A percentile compares a stretch with the other conserved stretches of the same genome.
Evolutionary conservation across 169 alveolate species (phyloP).

Genomic region (Plasmodium relictum): DNA sequence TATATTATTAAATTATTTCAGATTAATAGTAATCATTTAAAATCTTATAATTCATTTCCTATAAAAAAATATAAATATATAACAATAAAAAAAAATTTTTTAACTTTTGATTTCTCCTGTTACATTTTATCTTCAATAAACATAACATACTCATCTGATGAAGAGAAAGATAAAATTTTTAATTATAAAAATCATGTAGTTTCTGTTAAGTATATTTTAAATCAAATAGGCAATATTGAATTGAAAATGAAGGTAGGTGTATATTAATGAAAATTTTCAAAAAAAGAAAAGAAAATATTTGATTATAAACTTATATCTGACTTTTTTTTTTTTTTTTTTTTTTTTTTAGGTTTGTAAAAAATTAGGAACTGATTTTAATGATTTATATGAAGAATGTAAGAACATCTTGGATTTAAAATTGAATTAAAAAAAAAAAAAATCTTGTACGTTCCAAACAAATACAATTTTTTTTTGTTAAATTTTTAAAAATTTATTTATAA

Average conservation of each 20-base stretch:
- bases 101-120: conserved; percentile 36
- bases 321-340: conserved; percentile 6
- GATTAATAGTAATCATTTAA: conserved; percentile 44
- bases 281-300: background rate
- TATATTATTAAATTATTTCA: conserved; percentile 60
- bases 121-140: conserved; percentile 46
- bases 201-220: conserved; percentile 33
- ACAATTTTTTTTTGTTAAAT: background rate
- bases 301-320: background rate
- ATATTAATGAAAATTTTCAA: background rate
- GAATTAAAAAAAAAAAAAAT: conserved; percentile 16
- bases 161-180: conserved; percentile 5
- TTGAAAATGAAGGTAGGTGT: conserved; percentile 55
- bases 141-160: conserved; percentile 1
- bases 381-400: conserved; percentile 51
- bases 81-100: conserved; percentile 16
- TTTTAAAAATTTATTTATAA: background rate
- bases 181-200: conserved; percentile 18
- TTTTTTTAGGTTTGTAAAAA: conserved; percentile 54
- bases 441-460: background rate
- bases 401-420: conserved; percentile 42
- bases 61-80: conserved; percentile 39
- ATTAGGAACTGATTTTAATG: conserved; percentile 62
- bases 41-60: conserved; percentile 37
- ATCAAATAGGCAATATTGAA: conserved; percentile 33